phyloP scores from a whole-genome alignment of 2,329 filamentous ascomycete species.

The Pseudopyricularia javanii region DNA sequence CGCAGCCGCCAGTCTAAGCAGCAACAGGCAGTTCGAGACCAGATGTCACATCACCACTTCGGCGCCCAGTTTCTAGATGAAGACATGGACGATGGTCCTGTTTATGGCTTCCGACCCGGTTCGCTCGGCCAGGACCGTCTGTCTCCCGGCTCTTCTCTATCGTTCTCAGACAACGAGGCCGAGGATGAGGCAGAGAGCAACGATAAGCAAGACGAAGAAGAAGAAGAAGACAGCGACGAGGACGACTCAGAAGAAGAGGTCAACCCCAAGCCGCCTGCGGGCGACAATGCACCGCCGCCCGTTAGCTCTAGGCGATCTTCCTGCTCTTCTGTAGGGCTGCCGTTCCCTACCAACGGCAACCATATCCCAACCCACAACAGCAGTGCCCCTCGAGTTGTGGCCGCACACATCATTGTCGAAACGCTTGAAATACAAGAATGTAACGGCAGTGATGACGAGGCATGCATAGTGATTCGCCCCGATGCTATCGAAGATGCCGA shows the following conservation, averaged over 20 bases:
- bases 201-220: constrained; percentile 3
- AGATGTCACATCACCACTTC: constrained; percentile 11
- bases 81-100: constrained; percentile 13
- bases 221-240: constrained; percentile 9
- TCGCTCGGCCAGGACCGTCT: constrained; percentile 18
- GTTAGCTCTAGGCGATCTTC: constrained; percentile 9
- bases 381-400: not conserved
- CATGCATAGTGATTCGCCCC: constrained; percentile 28
- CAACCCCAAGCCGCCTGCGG: constrained; percentile 11
- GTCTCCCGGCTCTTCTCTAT: constrained; percentile 22
- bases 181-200: constrained; percentile 3
- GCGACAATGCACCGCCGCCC: constrained; percentile 10
- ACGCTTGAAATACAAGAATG: constrained; percentile 14
- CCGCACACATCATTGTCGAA: constrained; percentile 5
- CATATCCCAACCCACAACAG: constrained; percentile 1
- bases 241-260: not conserved
- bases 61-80: not conserved
- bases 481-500: constrained; percentile 31
- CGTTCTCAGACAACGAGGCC: constrained; percentile 13
- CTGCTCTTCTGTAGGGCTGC: constrained; percentile 1
- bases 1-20: constrained; percentile 1
- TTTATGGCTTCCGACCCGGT: constrained; percentile 18
- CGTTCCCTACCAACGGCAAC: not conserved
- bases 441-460: constrained; percentile 23
- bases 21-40: not conserved